A percentile compares a stretch with the other conserved stretches of the same genome.
These are phyloP conservation scores for Coriaria nepalensis DNA, from an alignment of 306 rosid genomes.

Conservation along the genomic window DNA sequence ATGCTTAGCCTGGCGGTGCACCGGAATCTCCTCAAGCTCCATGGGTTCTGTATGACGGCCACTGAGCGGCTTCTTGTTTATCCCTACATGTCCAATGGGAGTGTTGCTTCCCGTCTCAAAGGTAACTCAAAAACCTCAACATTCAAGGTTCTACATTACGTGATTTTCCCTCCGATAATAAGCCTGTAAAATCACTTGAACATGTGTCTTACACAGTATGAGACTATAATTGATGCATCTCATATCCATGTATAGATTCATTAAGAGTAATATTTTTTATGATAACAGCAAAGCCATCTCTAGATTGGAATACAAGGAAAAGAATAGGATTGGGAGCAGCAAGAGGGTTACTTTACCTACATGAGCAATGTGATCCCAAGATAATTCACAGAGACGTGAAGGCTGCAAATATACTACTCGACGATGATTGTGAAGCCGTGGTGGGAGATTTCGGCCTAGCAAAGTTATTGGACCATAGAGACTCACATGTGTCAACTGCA, in stretches of 20 bases:
- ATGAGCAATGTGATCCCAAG: slow-evolving; percentile 98
- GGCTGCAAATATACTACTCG: slow-evolving; percentile 91
- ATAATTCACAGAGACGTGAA: slow-evolving; percentile 94
- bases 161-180: no score
- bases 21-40: slow-evolving; percentile 78
- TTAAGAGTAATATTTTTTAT: background rate
- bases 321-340: slow-evolving; percentile 89
- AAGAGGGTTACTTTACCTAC: slow-evolving; percentile 74
- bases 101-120: slow-evolving; percentile 86
- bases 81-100: slow-evolving; percentile 96
- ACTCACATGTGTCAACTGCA: slow-evolving; percentile 91
- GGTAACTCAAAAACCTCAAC: slow-evolving; percentile 24
- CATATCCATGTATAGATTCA: no score
- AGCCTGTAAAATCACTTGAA: no score
- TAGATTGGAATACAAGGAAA: slow-evolving; percentile 87
- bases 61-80: slow-evolving; percentile 82
- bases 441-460: slow-evolving; percentile 98
- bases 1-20: slow-evolving; percentile 97
- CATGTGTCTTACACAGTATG: no score
- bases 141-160: no score
- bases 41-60: slow-evolving; percentile 74
- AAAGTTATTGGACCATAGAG: slow-evolving; percentile 77
- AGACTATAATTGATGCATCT: no score
- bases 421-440: slow-evolving; percentile 81
- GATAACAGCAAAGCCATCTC: slow-evolving; percentile 61